Base-by-base conservation (phyloP, 139 green algal genomes). In the Chlamydomonas sp. region DNA sequence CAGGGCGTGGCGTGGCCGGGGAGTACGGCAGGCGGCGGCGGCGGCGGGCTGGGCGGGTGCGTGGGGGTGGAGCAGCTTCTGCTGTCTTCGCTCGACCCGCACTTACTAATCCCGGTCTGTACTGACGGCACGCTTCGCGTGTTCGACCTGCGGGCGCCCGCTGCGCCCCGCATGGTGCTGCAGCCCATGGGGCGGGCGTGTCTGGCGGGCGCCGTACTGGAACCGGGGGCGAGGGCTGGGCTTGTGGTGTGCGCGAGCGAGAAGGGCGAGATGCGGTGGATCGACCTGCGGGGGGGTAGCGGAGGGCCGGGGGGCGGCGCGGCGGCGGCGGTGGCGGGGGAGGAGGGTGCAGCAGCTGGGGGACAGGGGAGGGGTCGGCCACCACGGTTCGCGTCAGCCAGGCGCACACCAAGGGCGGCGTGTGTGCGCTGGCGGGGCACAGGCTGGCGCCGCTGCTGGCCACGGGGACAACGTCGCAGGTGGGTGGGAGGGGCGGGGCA, bases 401-500 rank as follows among this genome's bases (percentile, higher is more conserved):
- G 59, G 97, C 96, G 2, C 95, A 98, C 89, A 90, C 72, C 78
- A 94, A 93, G 85, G 94, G 95, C 4, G 90, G 87, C 63, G 90
- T 99, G 87, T 95, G 87, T 10, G 90, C 94, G 3, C 88, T 99
- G 78, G 92, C 94, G 3, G 95, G 93, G 5, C 97, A 99, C 89
- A 85, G 85, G 16, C 85, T 96, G 80, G 96, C 96, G 1, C 94
- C 94, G 5, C 91, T 99, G 18, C 87, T 99, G 62, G 97, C 97
- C 3, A 98, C 95, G 1, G 92, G 89, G 8, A 93, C 90, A 6
- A 72, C 61, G 14, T 75, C 72, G 62, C 83, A 87, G 83, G 83
- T 87, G 66, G 6, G 62, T 64, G 18, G 58, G 1, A 57, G 14
- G 31, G 31, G 74, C 12, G 74, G 49, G 4, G 31, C 31, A 49